phyloP scores from a whole-genome alignment of 2,329 filamentous ascomycete genomes.

The Xylaria sp. region DNA sequence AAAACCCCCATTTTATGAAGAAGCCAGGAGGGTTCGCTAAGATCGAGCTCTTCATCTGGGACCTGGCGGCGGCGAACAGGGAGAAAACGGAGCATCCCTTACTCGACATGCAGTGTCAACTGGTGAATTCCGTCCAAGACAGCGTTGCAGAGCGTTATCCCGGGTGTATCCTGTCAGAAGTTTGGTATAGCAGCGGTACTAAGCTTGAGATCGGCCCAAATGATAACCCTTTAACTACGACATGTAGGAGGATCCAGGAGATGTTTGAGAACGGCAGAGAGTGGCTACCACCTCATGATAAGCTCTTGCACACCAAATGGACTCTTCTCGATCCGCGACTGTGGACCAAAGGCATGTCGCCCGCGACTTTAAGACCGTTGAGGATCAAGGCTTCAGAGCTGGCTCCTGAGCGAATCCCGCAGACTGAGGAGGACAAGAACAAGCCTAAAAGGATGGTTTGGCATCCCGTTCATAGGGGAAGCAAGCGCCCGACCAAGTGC shows the following conservation, averaged over 20 bases:
- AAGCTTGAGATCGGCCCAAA: conserved; percentile 39
- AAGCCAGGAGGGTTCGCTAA: conserved; percentile 32
- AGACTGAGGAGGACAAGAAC: conserved; percentile 32
- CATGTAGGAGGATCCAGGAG: conserved; percentile 46
- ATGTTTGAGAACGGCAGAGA: conserved; percentile 43
- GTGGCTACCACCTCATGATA: conserved; percentile 45
- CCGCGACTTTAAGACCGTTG: background rate
- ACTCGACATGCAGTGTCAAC: conserved; percentile 50
- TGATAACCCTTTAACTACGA: conserved; percentile 49
- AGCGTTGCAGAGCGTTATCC: conserved; percentile 40
- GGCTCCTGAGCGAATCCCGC: conserved; percentile 25
- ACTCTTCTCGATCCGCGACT: conserved; percentile 37
- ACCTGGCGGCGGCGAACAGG: conserved; percentile 44
- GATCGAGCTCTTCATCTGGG: conserved; percentile 63
- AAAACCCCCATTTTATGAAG: conserved; percentile 43
- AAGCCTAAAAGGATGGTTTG: conserved; percentile 50
- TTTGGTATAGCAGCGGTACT: conserved; percentile 51
- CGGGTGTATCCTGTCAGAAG: conserved; percentile 44
- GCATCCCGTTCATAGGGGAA: conserved; percentile 50
- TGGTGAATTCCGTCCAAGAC: conserved; percentile 48
- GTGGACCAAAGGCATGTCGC: conserved; percentile 28
- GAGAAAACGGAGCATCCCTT: conserved; percentile 38
- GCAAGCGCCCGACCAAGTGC: conserved; percentile 41
- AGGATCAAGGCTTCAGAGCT: conserved; percentile 9
- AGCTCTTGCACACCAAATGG: conserved; percentile 44